Conservation (phyloP, 441 rosid species). For the Arabidopsis hybrid region DNA sequence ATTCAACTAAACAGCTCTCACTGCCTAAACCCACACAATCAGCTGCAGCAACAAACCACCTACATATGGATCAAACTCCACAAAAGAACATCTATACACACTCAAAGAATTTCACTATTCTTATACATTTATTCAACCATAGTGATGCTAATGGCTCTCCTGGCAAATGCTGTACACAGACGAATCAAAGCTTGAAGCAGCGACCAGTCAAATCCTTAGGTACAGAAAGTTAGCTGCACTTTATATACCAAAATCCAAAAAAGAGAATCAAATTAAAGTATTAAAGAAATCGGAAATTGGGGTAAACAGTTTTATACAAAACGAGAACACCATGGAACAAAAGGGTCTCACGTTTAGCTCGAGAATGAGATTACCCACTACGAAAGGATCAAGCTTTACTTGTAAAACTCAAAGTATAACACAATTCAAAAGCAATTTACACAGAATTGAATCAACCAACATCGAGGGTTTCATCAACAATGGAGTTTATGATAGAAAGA, state of each 20-base stretch:
- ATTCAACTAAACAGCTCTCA: conserved; percentile 27
- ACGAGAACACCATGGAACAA: not conserved
- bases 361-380: conserved; percentile 14
- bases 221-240: conserved; percentile 32
- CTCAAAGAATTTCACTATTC: not conserved
- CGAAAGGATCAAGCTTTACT: conserved; percentile 21
- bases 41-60: not conserved
- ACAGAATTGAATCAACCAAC: not conserved
- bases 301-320: conserved; percentile 8
- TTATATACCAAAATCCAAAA: not conserved
- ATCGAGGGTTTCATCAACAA: not conserved
- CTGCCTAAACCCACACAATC: conserved; percentile 7
- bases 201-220: conserved; percentile 30
- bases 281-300: not conserved
- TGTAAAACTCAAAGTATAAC: conserved; percentile 11
- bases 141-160: not conserved
- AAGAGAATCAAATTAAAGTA: not conserved
- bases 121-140: not conserved
- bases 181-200: not conserved
- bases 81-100: not conserved
- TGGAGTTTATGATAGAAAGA: not conserved
- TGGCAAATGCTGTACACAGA: not conserved
- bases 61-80: not conserved
- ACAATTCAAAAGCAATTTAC: not conserved
- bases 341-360: conserved; percentile 16